These are phyloP conservation scores for Madurella mycetomatis DNA, from an alignment of 2,329 filamentous ascomycete species.

Conservation along the genomic window DNA sequence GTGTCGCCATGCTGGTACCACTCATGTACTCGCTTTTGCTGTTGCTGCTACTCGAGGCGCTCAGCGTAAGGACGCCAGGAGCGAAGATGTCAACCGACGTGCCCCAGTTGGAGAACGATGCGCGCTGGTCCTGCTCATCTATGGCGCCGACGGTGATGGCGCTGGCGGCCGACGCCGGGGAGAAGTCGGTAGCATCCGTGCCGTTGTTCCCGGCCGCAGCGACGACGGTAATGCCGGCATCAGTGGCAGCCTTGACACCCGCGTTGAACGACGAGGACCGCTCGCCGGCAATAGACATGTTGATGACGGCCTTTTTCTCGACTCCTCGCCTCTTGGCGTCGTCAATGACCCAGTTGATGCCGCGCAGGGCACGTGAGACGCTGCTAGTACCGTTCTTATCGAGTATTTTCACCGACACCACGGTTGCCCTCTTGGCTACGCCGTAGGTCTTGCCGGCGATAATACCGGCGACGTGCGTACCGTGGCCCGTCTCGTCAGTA, in stretches of 20 bases:
- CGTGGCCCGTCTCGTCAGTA: slow-evolving; percentile 30
- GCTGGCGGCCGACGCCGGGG: slow-evolving; percentile 34
- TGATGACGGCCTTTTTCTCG: slow-evolving; percentile 16
- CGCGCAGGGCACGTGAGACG: slow-evolving; percentile 28
- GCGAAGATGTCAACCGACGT: slow-evolving; percentile 41
- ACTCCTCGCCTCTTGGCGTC: slow-evolving; percentile 31
- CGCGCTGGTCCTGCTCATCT: slow-evolving; percentile 30
- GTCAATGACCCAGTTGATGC: slow-evolving; percentile 34
- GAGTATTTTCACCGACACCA: slow-evolving; percentile 33
- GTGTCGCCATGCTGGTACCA: slow-evolving; percentile 60
- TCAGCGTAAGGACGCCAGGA: slow-evolving; percentile 38
- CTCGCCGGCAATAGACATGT: slow-evolving; percentile 41
- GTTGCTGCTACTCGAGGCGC: slow-evolving; percentile 36
- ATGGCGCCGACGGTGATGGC: slow-evolving; percentile 42
- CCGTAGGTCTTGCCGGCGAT: slow-evolving; percentile 30
- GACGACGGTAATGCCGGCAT: slow-evolving; percentile 36
- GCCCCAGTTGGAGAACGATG: slow-evolving; percentile 45
- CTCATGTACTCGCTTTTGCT: slow-evolving; percentile 40
- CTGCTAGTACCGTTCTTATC: slow-evolving; percentile 13
- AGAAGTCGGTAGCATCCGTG: slow-evolving; percentile 28
- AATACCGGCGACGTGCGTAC: slow-evolving; percentile 33
- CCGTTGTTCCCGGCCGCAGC: slow-evolving; percentile 41
- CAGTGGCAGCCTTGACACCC: slow-evolving; percentile 33
- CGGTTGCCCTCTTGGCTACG: slow-evolving; percentile 29
- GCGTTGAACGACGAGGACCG: slow-evolving; percentile 34